Base-by-base conservation (phyloP, 225 moss, liverwort and hornwort species). In the Neckera pumila region DNA sequence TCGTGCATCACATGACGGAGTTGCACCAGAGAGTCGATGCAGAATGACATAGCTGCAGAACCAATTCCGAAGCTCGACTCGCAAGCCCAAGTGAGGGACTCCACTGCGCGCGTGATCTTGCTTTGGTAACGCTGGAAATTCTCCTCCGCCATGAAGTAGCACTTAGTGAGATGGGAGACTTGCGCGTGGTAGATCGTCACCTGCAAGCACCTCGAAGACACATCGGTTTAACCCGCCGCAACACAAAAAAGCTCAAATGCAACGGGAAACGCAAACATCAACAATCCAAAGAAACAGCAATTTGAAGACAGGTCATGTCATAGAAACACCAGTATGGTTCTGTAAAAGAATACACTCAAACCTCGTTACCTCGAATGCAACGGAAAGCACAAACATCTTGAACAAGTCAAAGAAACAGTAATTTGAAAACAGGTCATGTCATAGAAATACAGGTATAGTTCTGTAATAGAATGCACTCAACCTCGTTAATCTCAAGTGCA, bases 131-230 rank as follows among this genome's bases (percentile, higher is more conserved):
- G 94, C 60, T 92, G 94, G 80, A 94, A 94, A 92, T 94, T 94
- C 61, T 94, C 94, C 91, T 94, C 94, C 40, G 91, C 92, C 94
- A 94, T 94, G 84, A 94, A 90, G 84, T 92, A 94, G 90, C 92
- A 91, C 60, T 94, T 89, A 11, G 94, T 90, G 53, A 94, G 92
- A 66, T 94, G 92, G 12, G 90, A 80, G 33, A 89, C 92, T 86
- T 94, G 94, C 13, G 94, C 91, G 84, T 94, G 94, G 87, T 94
- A 94, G 89, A 94, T 94, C 33, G 94, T 94, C 86, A 91, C 87
- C 87, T 87, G 87, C 67, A 64, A 79, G 40, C 62, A 81, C 31
- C 61, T 81, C 81, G 43, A 4, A 62, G 81, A 81, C 81, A 62
- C 33, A 33, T 33, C 60, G 4, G 36, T 19, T 78, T 33, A 86